These are phyloP conservation scores for Tuber aestivum DNA, from an alignment of 495 filamentous ascomycete genomes.

Conservation along the genomic window DNA sequence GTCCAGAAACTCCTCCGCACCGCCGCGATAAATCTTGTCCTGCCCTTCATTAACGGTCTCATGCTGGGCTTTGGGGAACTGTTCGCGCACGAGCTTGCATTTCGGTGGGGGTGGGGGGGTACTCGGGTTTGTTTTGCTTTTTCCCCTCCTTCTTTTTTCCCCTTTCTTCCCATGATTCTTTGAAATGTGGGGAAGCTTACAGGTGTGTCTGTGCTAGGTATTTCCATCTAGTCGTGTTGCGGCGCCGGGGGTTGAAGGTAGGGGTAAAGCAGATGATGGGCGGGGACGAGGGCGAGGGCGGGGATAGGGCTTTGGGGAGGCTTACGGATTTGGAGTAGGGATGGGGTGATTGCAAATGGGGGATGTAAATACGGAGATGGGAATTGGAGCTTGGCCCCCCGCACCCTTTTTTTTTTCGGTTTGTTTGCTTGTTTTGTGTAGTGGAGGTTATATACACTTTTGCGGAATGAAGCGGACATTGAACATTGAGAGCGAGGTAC, in stretches of 20 bases:
- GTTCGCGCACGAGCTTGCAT: constrained; percentile 91
- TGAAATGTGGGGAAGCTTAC: not conserved
- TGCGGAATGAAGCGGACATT: not conserved
- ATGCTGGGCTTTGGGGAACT: constrained; percentile 98
- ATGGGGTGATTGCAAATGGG: constrained; percentile 14
- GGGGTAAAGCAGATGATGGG: not conserved
- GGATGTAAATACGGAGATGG: not conserved
- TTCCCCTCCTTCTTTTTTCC: not conserved
- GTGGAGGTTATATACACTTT: constrained; percentile 4
- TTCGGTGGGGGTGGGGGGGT: constrained; percentile 81
- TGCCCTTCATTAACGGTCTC: constrained; percentile 95
- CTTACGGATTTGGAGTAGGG: not conserved
- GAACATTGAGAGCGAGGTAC: not conserved
- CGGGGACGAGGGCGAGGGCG: not conserved
- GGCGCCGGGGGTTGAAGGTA: not conserved
- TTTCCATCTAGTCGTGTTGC: not conserved
- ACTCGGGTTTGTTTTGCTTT: constrained; percentile 71
- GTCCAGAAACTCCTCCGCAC: constrained; percentile 77
- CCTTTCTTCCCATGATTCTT: not conserved
- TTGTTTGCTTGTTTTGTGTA: not conserved
- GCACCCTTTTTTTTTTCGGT: not conserved
- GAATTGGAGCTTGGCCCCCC: not conserved
- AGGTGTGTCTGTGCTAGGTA: not conserved
- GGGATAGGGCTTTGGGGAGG: constrained; percentile 3
- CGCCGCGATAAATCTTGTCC: constrained; percentile 85